Evolutionary conservation across 345 rosid species (phyloP).

Genomic region (Laguncularia racemosa): DNA sequence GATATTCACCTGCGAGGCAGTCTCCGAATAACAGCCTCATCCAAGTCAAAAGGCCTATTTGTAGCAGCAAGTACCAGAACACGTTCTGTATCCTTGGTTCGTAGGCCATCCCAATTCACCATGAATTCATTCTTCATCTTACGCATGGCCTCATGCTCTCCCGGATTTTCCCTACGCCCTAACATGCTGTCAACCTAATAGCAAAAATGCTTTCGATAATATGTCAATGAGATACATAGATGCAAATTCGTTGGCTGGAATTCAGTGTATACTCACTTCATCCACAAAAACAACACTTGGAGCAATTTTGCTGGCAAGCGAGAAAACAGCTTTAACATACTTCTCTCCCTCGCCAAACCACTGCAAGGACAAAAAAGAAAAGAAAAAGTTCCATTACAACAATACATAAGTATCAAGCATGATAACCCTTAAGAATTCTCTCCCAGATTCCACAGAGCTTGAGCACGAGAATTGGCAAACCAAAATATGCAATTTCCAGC

Average conservation of each 20-base stretch:
- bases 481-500: no score
- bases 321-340: conserved; percentile 85
- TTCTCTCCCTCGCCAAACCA: conserved; percentile 98
- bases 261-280: conserved; percentile 35
- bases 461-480: no score
- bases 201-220: neutral
- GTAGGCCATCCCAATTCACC: conserved; percentile 90
- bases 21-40: conserved; percentile 95
- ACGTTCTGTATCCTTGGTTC: conserved; percentile 75
- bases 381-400: neutral
- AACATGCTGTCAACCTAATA: conserved; percentile 90
- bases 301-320: conserved; percentile 81
- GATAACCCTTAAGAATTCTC: no score
- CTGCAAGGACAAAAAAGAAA: conserved; percentile 33
- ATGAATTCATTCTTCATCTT: conserved; percentile 96
- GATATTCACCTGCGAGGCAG: conserved; percentile 34
- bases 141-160: conserved; percentile 87
- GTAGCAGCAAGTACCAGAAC: conserved; percentile 96
- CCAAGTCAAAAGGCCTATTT: conserved; percentile 92
- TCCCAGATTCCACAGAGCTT: no score
- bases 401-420: neutral
- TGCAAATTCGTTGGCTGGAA: no score
- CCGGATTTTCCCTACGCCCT: conserved; percentile 79
- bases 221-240: conserved; percentile 12
- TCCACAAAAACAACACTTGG: conserved; percentile 92